Conservation (phyloP, 139 green algal species). For the Haematococcus sp. region DNA sequence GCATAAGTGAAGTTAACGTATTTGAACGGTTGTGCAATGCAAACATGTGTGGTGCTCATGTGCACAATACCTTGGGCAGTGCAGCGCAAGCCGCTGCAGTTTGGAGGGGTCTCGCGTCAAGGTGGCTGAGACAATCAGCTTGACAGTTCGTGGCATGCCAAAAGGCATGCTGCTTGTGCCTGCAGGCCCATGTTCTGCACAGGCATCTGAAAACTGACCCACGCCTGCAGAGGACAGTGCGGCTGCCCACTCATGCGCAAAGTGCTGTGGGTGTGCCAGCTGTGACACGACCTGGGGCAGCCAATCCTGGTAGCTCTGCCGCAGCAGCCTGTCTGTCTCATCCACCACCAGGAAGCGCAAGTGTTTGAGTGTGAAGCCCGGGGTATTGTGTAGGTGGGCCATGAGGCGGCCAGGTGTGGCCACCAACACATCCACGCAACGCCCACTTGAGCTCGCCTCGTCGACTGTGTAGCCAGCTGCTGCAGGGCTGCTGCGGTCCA, state of each 20-base stretch:
- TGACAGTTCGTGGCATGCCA: constrained; percentile 55
- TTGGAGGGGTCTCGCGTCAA: constrained; percentile 90
- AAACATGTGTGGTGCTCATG: too few species aligned
- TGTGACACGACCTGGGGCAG: constrained; percentile 67
- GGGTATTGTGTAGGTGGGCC: constrained; percentile 61
- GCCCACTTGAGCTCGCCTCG: neutral
- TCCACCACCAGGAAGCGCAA: constrained; percentile 87
- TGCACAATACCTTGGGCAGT: constrained; percentile 62
- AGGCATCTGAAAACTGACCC: neutral
- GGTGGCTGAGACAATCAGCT: constrained; percentile 88
- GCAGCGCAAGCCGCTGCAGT: constrained; percentile 67
- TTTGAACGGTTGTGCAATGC: too few species aligned
- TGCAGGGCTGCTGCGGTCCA: neutral
- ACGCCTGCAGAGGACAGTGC: neutral
- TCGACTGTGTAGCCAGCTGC: neutral
- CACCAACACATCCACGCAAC: constrained; percentile 56
- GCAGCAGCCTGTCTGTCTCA: constrained; percentile 88
- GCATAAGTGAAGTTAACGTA: too few species aligned
- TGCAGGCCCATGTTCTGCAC: neutral
- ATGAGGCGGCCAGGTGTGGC: constrained; percentile 79
- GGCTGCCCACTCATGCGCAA: neutral
- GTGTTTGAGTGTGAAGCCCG: constrained; percentile 45
- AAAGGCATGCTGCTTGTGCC: neutral
- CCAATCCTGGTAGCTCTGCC: constrained; percentile 93
- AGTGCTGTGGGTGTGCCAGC: constrained; percentile 2